Percentiles rank a stretch among this genome's conserved stretches.
Conservation (phyloP, 1,284 basidiomycete genomes). For the Sporisorium scitamineum region DNA sequence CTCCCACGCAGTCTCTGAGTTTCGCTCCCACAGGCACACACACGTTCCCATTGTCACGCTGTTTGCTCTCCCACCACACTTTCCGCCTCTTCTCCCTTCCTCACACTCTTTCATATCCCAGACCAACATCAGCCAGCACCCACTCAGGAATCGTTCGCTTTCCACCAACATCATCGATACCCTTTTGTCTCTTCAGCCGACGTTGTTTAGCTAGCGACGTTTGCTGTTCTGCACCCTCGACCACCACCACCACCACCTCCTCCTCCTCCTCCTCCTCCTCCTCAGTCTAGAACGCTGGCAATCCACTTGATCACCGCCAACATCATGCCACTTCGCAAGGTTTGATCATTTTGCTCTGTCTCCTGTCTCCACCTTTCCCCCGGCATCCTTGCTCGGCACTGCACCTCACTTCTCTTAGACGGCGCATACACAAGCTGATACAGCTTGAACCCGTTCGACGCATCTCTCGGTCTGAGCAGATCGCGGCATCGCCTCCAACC, state of each 20-base stretch:
- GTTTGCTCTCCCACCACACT: not conserved
- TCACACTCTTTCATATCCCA: not conserved
- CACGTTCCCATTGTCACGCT: not conserved
- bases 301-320: not conserved
- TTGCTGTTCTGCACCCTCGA: not conserved
- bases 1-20: not conserved
- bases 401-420: not conserved
- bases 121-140: not conserved
- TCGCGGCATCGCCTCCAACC: too few species aligned
- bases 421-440: not conserved
- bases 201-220: not conserved
- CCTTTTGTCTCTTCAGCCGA: not conserved
- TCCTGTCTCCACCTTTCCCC: not conserved
- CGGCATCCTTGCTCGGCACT: not conserved
- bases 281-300: not conserved
- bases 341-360: not conserved
- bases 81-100: not conserved
- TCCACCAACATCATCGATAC: not conserved
- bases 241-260: not conserved
- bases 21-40: not conserved
- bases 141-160: not conserved
- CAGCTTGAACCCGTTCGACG: too few species aligned
- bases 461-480: too few species aligned
- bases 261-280: not conserved
- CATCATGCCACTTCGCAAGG: constrained; percentile 1